Evolutionary conservation across 2,329 filamentous ascomycete species (phyloP).

Genomic region (Ophiocordyceps robertsii): DNA sequence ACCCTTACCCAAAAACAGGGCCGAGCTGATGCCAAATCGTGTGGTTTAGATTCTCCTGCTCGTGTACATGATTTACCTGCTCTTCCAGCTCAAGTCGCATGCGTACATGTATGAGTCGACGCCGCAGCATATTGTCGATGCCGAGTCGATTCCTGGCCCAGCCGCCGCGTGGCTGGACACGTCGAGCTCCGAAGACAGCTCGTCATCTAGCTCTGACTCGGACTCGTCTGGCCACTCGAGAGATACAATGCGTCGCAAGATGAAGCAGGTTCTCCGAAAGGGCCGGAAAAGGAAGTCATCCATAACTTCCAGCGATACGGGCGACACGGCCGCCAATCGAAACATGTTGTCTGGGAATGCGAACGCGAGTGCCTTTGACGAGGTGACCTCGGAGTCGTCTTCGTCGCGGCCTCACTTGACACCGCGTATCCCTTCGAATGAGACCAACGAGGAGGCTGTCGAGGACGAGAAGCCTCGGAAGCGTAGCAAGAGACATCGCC

Average conservation of each 20-base stretch:
- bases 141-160: slow-evolving; percentile 76
- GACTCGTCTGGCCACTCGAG: slow-evolving; percentile 43
- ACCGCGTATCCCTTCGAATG: slow-evolving; percentile 20
- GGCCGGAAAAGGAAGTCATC: slow-evolving; percentile 67
- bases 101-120: slow-evolving; percentile 87
- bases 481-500: slow-evolving; percentile 18
- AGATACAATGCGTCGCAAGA: slow-evolving; percentile 57
- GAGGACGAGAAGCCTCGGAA: slow-evolving; percentile 28
- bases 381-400: slow-evolving; percentile 23
- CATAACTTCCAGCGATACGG: slow-evolving; percentile 50
- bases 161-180: slow-evolving; percentile 70
- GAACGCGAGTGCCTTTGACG: slow-evolving; percentile 20
- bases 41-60: slow-evolving; percentile 52
- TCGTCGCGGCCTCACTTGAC: slow-evolving; percentile 21
- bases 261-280: slow-evolving; percentile 62
- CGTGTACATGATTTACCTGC: slow-evolving; percentile 69
- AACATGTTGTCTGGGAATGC: slow-evolving; percentile 28
- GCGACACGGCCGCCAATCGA: slow-evolving; percentile 17
- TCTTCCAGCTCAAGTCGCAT: slow-evolving; percentile 88
- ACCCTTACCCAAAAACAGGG: slow-evolving; percentile 5
- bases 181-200: slow-evolving; percentile 42
- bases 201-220: slow-evolving; percentile 55
- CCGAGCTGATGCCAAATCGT: not conserved
- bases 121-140: slow-evolving; percentile 83
- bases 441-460: slow-evolving; percentile 28